Evolutionary conservation across 495 filamentous ascomycete genomes (phyloP).

Genomic region (Lophiostoma macrostomum): DNA sequence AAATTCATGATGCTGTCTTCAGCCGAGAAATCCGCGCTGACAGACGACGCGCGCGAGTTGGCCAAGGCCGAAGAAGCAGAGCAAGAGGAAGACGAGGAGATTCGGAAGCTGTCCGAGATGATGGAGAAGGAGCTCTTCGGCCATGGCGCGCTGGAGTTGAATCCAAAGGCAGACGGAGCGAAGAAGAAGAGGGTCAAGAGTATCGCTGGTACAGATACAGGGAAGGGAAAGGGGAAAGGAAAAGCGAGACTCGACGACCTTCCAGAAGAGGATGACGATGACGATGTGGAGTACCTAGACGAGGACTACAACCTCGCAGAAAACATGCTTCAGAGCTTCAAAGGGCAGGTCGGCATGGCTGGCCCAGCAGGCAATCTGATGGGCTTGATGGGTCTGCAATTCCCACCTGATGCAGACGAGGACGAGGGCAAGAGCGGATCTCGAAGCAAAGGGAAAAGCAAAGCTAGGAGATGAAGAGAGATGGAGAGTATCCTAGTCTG

Average conservation of each 20-base stretch:
- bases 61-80: conserved; percentile 27
- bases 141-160: conserved; percentile 69
- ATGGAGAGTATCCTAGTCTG: too few species aligned
- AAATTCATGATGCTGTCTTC: conserved; percentile 20
- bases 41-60: conserved; percentile 20
- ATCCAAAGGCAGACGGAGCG: conserved; percentile 34
- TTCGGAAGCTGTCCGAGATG: conserved; percentile 65
- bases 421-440: too few species aligned
- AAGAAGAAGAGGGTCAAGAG: conserved; percentile 10
- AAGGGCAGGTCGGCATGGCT: conserved; percentile 76
- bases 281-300: conserved; percentile 56
- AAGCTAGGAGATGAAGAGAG: neutral
- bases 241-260: conserved; percentile 28
- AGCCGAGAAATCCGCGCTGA: conserved; percentile 20
- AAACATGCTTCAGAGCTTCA: conserved; percentile 89
- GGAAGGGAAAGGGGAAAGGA: conserved; percentile 29
- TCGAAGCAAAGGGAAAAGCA: neutral
- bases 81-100: conserved; percentile 52
- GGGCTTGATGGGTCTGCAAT: conserved; percentile 73
- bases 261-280: conserved; percentile 33
- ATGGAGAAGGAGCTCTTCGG: conserved; percentile 81
- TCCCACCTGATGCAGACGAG: conserved; percentile 73
- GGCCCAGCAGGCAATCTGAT: conserved; percentile 85
- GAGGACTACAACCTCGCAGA: conserved; percentile 85
- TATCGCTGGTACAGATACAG: neutral